Evolutionary conservation across 495 filamentous ascomycete genomes (phyloP), one percentile per base, ranked within the genome.

Genomic region (Penicillium paradoxum): DNA sequence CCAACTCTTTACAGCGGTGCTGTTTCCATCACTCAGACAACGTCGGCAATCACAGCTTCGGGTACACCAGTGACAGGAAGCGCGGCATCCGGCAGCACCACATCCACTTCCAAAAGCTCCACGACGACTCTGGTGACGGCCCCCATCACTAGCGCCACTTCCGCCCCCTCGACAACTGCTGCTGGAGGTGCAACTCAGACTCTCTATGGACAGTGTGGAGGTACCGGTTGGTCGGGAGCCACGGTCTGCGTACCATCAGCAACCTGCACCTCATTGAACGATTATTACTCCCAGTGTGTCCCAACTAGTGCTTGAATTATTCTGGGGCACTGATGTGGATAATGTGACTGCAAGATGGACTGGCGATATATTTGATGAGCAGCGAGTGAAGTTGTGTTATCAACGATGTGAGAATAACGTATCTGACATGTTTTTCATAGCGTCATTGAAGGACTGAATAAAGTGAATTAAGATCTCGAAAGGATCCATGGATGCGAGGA

Each of bases 221-320:
- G 79, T 11, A 57, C 29, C 32, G 60, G 66, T 22, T 81, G 75
- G 71, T 62, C 57, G 7, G 79, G 78, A 14, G 43, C 74, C 2
- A 77, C 72, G 1, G 72, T 64, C 27, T 82, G 79, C 49, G 60
- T 54, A 6, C 43, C 70, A 4, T 66, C 71, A 21, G 69, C 74
- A 6, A 65, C 66, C 19, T 82, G 79, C 66, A 56, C 63, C 51
- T 59, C 53, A 17, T 46, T 58, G 30, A 80, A 79, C 55, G 60
- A 71, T 4, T 80, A 65, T 51, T 81, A 82, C 50, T 78, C 71
- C 7, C 78, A 80, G 62, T 81, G 78, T 58, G 34, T 78, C 22
- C 56, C 64, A 6, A 61, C 61, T n/a, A 45, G 41, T 45, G 43
- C 14, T 27, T 62, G 14, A 45, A 39, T 40, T 15, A 7, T 10